Base-by-base conservation (phyloP, 768 basidiomycete species). In the Crepidotus variabilis region DNA sequence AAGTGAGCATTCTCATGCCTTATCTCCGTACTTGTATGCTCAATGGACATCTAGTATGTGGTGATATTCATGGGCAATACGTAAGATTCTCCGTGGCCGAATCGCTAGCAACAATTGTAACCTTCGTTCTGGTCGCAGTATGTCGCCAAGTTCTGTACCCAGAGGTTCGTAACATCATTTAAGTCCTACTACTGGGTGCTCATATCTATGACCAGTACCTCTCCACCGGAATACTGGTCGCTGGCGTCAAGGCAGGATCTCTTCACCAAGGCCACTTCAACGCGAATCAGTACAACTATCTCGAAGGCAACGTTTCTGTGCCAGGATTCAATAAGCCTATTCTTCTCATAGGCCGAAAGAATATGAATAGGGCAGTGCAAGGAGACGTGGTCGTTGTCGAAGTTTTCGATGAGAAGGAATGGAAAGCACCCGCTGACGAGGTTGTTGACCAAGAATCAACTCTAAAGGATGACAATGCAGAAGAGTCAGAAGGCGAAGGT, bases 21-120 rank as follows among this genome's bases (percentile, higher is more conserved):
- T 23, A n/a, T n/a, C 18, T 51, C 18, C 39, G 43, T 46, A 20
- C 32, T 52, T 53, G 54, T 35, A 14, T 52, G 18, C 57, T 51
- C 39, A 47, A 24, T 54, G 32, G 28, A 14, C 28, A 28, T 18
- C 23, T 20, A 95, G 94, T 98, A 61, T 96, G 94, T 67, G 95
- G 95, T 20, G 95, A 98, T 76, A 94, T 98, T 47, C 95, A 98
- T 65, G 95, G 95, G 9, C 95, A 98, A 88, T 98, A 93, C 71
- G 94, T 95, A 75, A 68, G 70, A 43, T 61, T 63, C 57, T 28
- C 33, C 32, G 54, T 49, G 47, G 43, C 18, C n/a, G n/a, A 34
- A 20, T 47, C 24, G 22, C 16, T 33, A 33, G 35, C 23, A 21
- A 28, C 11, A 20, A 50, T 14, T 20, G 39, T 52, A 46, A 50